Evolutionary conservation across 2,329 filamentous ascomycete genomes (phyloP), one percentile per base, ranked within the genome.

Genomic region (Trichoderma polysporum): DNA sequence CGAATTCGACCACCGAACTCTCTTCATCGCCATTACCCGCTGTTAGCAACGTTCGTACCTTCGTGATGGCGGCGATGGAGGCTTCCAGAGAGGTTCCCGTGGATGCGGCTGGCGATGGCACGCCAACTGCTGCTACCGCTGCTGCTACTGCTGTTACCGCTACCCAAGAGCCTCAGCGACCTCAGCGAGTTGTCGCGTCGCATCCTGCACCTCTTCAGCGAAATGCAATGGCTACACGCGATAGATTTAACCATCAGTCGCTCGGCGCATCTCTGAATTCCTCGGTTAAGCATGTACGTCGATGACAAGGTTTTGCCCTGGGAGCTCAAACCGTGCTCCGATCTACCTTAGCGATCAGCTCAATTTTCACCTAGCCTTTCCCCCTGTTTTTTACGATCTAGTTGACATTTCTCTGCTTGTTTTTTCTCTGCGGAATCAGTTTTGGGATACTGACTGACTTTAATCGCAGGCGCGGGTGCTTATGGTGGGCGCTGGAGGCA

Each of bases 401-500:
- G n/a, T 29, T 41, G 13, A 7, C 10, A 19, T 53, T 52, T 41
- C 1, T 41, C 25, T 29, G 10, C 19, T 50, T 57, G 12, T 19
- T 15, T 41, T 22, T 22, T 29, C 2, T 59, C n/a, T 25, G 17
- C 25, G 19, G 13, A 35, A 58, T 37, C 31, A 17, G 4, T 17
- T 19, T 33, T 50, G 25, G 10, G 45, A 31, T 19, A 29, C 67
- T 68, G 17, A 29, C 67, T 68, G 17, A 68, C 53, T 25, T 52
- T 29, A 25, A 33, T 25, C 37, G 60, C 68, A 97, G 93, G 87
- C 93, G 69, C 91, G 90, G 70, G 90, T 97, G 62, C 85, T 99
- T 67, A 93, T 99, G 84, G 94, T 99, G 66, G 95, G 95, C 74
- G 95, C 95, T 66, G 95, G 95, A 69, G 95, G 95, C 69, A 99